A percentile compares a stretch with the other conserved stretches of the same genome.
These are phyloP conservation scores for Funneliformis mosseae DNA, from an alignment of 192 early-diverging fungal species.

Conservation along the genomic window DNA sequence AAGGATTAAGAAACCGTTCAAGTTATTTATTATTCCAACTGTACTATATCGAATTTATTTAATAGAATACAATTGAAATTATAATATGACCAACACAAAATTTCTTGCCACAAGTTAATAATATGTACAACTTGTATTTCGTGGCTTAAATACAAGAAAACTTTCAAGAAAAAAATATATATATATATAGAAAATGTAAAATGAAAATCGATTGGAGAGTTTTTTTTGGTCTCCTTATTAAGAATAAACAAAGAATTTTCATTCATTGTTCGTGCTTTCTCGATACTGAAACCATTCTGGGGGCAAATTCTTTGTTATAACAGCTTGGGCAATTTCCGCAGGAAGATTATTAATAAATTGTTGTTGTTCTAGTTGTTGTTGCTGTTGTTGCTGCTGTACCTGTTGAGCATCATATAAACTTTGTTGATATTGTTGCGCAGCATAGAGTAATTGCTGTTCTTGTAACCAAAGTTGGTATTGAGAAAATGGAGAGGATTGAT, in stretches of 20 bases:
- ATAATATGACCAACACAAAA: too few species aligned
- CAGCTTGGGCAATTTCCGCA: slow-evolving; percentile 19
- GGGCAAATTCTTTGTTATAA: slow-evolving; percentile 7
- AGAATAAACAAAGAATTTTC: neutral
- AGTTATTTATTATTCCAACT: too few species aligned
- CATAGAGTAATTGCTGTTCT: neutral
- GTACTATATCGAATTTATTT: too few species aligned
- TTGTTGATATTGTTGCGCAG: neutral
- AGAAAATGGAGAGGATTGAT: slow-evolving; percentile 17
- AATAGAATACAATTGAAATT: too few species aligned
- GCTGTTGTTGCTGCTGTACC: neutral
- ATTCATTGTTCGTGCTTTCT: neutral
- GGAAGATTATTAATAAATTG: slow-evolving; percentile 18
- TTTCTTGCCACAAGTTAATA: too few species aligned
- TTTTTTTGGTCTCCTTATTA: neutral
- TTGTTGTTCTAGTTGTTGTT: slow-evolving; percentile 11
- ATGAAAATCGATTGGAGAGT: neutral
- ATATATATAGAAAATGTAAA: neutral
- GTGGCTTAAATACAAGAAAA: neutral
- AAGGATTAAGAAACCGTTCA: too few species aligned
- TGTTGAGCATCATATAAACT: neutral
- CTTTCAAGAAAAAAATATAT: neutral
- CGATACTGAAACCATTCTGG: slow-evolving; percentile 25
- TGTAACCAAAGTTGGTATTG: neutral
- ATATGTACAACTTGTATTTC: neutral